Evolutionary conservation across 1,284 basidiomycete species (phyloP).

Genomic region (Bondarzewia mesenterica): DNA sequence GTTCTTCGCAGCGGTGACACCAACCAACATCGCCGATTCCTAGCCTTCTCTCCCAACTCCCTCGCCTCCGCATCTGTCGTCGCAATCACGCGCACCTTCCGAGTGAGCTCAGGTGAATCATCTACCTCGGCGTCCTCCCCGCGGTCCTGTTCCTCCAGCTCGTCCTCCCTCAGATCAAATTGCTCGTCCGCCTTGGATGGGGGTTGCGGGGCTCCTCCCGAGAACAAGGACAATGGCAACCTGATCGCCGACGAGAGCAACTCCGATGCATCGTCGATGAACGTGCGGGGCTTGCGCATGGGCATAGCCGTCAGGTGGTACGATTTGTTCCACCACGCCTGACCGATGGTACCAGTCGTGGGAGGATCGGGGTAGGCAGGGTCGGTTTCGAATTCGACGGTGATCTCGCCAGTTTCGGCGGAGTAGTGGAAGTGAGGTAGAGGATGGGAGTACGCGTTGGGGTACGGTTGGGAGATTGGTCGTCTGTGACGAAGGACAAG

Average conservation of each 20-base stretch:
- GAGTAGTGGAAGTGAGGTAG: conserved; percentile 63
- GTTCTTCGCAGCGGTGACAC: conserved; percentile 26
- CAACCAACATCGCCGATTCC: conserved; percentile 30
- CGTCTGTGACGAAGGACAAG: conserved; percentile 68
- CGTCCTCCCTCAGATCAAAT: conserved; percentile 62
- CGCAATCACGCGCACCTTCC: conserved; percentile 34
- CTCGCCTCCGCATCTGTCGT: conserved; percentile 23
- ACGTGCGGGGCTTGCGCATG: conserved; percentile 50
- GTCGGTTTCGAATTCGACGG: conserved; percentile 50
- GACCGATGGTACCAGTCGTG: conserved; percentile 23
- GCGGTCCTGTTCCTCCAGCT: conserved; percentile 67
- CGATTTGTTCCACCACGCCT: conserved; percentile 45
- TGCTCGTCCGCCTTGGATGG: conserved; percentile 54
- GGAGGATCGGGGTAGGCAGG: conserved; percentile 45
- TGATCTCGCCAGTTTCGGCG: conserved; percentile 45
- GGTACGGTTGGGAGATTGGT: conserved; percentile 64
- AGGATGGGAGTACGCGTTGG: conserved; percentile 67
- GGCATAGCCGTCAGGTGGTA: conserved; percentile 62
- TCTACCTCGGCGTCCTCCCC: conserved; percentile 71
- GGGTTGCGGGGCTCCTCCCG: conserved; percentile 14
- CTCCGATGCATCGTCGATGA: conserved; percentile 61
- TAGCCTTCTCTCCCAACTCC: conserved; percentile 21
- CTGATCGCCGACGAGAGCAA: conserved; percentile 50
- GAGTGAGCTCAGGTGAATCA: conserved; percentile 47
- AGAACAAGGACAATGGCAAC: conserved; percentile 40